A percentile compares a stretch with the other conserved stretches of the same genome.
These are phyloP conservation scores for Apiospora sp. DNA, from an alignment of 2,329 filamentous ascomycete genomes.

Conservation along the genomic window DNA sequence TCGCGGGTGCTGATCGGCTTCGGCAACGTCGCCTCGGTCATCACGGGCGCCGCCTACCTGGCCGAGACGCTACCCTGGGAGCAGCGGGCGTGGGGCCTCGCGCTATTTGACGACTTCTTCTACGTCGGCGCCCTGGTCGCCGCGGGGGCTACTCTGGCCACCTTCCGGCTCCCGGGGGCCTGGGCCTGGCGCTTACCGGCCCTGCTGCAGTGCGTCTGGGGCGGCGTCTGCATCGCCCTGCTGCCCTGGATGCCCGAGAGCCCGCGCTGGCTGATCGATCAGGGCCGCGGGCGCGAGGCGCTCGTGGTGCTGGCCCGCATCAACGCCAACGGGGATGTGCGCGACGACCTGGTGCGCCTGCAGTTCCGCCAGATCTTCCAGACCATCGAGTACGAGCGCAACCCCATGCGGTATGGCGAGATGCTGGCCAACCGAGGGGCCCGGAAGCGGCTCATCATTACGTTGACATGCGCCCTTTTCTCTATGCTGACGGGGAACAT, in stretches of 20 bases:
- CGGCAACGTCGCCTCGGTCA: conserved; percentile 30
- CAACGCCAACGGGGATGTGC: conserved; percentile 52
- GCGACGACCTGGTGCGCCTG: conserved; percentile 47
- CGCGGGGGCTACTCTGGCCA: conserved; percentile 43
- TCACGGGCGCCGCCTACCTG: conserved; percentile 21
- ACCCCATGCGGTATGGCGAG: conserved; percentile 45
- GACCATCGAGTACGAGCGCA: conserved; percentile 44
- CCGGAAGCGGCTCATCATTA: conserved; percentile 49
- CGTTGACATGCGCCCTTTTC: conserved; percentile 43
- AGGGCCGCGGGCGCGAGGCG: conserved; percentile 41
- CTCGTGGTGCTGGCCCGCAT: conserved; percentile 49
- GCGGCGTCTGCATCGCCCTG: conserved; percentile 37
- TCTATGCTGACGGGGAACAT: conserved; percentile 49
- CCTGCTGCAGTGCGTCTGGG: conserved; percentile 44
- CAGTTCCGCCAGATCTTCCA: conserved; percentile 57
- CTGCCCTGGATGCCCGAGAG: conserved; percentile 42
- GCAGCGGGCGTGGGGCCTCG: conserved; percentile 24
- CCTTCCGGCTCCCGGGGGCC: conserved; percentile 41
- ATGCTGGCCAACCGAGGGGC: conserved; percentile 46
- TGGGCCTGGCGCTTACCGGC: conserved; percentile 49
- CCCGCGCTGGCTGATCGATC: conserved; percentile 46
- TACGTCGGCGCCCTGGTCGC: conserved; percentile 42
- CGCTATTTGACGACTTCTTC: conserved; percentile 31
- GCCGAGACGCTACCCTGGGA: conserved; percentile 24
- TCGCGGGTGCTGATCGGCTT: conserved; percentile 38